Base-by-base conservation (phyloP, 768 basidiomycete species). In the Phylloporus arenicola region DNA sequence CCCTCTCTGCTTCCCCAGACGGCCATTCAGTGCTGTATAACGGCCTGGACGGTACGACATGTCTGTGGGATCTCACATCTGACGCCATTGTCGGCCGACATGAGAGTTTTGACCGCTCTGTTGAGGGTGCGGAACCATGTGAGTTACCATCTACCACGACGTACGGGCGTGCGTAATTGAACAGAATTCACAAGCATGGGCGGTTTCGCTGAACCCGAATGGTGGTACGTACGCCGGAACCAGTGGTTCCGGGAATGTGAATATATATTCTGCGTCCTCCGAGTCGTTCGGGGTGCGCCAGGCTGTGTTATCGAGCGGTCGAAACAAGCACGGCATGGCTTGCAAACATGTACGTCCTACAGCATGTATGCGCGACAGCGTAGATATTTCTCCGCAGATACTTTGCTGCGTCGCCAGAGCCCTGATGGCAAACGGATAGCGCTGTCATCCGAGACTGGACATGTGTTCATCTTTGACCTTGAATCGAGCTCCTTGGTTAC, bases 341-440 rank as follows among this genome's bases (percentile, higher is more conserved):
- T 86, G 86, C 62, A 71, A 75, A 52, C 76, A 89, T 70, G 86
- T 88, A 65, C 50, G 81, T 76, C 45, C 24, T 29, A 35, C 19
- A 35, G 38, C 45, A 38, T 50, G 25, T 42, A 27, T 45, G 37
- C 46, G 22, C 16, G 20, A 43, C 20, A 22, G 29, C 17, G 38
- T 46, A 39, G 47, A 52, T 49, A 35, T 47, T 19, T 34, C 40
- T 27, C 22, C 24, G 48, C 29, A 43, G 40, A 39, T 31, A 29
- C 25, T 6, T 11, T n/a, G 13, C 11, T 3, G 8, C 25, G 42
- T 35, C 25, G 12, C 29, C 30, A 95, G 93, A 93, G 89, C 58
- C 92, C 93, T 13, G 90, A 95, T 61, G 92, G 93, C 37, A 77
- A 77, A 55, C 80, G 82, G 38, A 69, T 97, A 42, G 93, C 89